Evolutionary conservation across 108 stramenopile species (phyloP).

Genomic region (Skeletonema costatum): DNA sequence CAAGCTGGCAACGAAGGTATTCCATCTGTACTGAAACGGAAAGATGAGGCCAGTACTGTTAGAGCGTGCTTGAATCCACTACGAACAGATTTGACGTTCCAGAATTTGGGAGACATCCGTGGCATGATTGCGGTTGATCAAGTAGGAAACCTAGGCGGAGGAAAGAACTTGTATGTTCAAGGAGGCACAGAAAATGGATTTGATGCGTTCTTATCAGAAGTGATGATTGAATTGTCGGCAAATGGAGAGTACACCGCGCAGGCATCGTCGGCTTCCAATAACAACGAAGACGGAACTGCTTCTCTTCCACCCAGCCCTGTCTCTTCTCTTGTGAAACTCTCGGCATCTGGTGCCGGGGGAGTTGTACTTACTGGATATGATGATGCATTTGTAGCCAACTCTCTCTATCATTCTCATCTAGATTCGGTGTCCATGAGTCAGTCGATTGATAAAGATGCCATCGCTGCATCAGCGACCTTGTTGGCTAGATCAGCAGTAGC

Average conservation of each 20-base stretch:
- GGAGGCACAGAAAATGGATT: conserved; percentile 59
- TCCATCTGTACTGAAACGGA: conserved; percentile 49
- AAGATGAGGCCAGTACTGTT: conserved; percentile 44
- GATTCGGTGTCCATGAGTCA: conserved; percentile 49
- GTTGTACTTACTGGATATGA: conserved; percentile 84
- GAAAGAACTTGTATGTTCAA: conserved; percentile 68
- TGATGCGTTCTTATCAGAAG: conserved; percentile 65
- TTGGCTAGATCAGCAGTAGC: conserved; percentile 83
- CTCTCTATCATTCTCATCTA: conserved; percentile 76
- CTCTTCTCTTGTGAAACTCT: conserved; percentile 62
- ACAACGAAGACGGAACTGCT: conserved; percentile 36
- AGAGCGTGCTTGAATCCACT: conserved; percentile 78
- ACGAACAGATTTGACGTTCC: conserved; percentile 72
- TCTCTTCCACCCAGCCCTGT: conserved; percentile 85
- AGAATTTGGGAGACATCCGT: conserved; percentile 63
- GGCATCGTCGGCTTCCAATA: conserved; percentile 50
- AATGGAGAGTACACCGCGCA: conserved; percentile 42
- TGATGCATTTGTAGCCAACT: conserved; percentile 64
- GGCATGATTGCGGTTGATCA: conserved; percentile 90
- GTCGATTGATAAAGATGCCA: conserved; percentile 66
- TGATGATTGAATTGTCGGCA: conserved; percentile 59
- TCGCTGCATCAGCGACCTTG: conserved; percentile 82
- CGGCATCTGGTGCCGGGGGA: conserved; percentile 62
- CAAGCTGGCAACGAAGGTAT: conserved; percentile 46
- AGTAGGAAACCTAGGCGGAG: conserved; percentile 58